These are phyloP conservation scores for Chaetomidium leptoderma DNA, from an alignment of 495 filamentous ascomycete genomes.

Conservation along the genomic window DNA sequence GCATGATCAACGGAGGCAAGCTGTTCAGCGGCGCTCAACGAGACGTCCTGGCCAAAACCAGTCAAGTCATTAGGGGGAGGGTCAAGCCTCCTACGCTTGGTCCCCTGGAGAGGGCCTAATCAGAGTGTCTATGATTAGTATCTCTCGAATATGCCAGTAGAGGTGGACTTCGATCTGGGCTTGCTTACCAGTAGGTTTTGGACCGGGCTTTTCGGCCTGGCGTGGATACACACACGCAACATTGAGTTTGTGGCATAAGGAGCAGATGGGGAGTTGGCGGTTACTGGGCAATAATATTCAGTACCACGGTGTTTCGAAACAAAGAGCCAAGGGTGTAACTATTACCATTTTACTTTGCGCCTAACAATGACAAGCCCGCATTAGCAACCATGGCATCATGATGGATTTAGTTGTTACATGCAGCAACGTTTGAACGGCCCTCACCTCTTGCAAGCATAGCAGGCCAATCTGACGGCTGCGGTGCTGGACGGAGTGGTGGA, in stretches of 20 bases:
- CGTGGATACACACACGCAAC: not conserved
- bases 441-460: conserved; percentile 2
- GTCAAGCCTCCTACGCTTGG: not conserved
- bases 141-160: not conserved
- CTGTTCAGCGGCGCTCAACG: not conserved
- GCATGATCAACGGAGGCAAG: not conserved
- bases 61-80: too few relatives aligned
- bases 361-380: not conserved
- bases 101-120: not conserved
- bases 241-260: not conserved
- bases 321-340: not conserved
- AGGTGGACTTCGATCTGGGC: not conserved
- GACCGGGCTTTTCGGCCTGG: not conserved
- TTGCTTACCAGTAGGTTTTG: not conserved
- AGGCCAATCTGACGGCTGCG: not conserved
- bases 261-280: not conserved
- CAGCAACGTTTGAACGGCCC: not conserved
- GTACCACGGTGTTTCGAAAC: not conserved
- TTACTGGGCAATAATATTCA: not conserved
- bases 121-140: not conserved
- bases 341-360: not conserved
- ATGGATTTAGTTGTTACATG: not conserved
- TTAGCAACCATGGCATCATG: not conserved
- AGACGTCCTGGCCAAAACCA: not conserved
- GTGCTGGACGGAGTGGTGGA: not conserved